These are phyloP conservation scores for Hyaloscypha bicolor DNA, from an alignment of 495 filamentous ascomycete species.

Conservation along the genomic window DNA sequence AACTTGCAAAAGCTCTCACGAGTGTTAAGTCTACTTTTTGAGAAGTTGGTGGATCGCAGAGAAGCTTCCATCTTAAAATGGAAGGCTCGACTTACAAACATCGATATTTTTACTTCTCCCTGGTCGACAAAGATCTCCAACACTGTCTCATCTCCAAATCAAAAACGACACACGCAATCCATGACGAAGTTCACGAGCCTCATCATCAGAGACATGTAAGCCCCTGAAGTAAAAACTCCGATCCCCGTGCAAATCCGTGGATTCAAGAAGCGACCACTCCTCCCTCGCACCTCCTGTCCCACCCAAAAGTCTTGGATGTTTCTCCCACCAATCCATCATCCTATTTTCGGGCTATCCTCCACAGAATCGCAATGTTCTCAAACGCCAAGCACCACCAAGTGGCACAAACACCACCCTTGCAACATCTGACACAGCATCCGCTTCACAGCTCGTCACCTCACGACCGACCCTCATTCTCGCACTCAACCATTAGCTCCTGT, in stretches of 20 bases:
- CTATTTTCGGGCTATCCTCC: background rate
- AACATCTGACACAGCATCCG: slow-evolving; percentile 1
- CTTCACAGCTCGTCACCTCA: background rate
- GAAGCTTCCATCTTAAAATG: background rate
- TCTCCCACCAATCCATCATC: background rate
- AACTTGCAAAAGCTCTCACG: background rate
- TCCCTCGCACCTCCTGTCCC: background rate
- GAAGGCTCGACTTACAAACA: background rate
- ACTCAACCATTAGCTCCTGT: background rate
- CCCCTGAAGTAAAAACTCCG: background rate
- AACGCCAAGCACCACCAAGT: background rate
- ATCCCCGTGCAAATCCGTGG: too few species aligned
- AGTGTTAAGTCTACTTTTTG: background rate
- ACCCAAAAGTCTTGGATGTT: background rate
- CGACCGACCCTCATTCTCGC: background rate
- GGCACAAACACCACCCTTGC: slow-evolving; percentile 1
- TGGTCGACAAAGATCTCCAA: too few species aligned
- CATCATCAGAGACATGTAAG: background rate
- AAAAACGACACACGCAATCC: background rate
- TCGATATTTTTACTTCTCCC: too few species aligned
- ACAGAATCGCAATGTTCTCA: background rate
- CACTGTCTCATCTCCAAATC: background rate
- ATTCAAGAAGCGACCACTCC: background rate
- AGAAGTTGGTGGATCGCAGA: background rate
- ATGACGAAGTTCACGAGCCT: background rate